Conservation (phyloP, 192 early-diverging fungal genomes). For the Pilobolus umbonatus region DNA sequence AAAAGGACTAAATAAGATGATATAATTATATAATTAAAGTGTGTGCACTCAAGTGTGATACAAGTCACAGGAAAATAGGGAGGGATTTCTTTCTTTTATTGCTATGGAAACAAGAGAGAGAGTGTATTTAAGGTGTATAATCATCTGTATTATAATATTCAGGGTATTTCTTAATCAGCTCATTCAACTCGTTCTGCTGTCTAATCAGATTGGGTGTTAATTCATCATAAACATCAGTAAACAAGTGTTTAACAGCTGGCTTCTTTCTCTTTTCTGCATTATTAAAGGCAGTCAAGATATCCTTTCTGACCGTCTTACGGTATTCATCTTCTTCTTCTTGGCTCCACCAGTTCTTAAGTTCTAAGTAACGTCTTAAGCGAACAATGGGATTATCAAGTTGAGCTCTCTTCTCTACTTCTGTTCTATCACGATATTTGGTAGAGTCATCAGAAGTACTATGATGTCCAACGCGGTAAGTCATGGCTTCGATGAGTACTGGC, state of each 20-base stretch:
- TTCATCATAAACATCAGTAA: conserved; percentile 92
- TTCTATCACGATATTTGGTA: conserved; percentile 87
- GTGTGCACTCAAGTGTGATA: no score
- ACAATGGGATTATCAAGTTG: conserved; percentile 84
- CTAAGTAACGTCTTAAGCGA: conserved; percentile 88
- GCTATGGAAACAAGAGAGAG: no score
- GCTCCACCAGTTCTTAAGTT: conserved; percentile 79
- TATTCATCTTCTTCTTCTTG: conserved; percentile 64
- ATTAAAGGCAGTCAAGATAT: conserved; percentile 78
- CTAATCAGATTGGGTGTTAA: conserved; percentile 69
- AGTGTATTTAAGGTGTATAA: conserved; percentile 5
- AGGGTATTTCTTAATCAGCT: conserved; percentile 78
- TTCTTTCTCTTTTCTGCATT: conserved; percentile 86
- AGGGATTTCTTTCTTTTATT: background rate
- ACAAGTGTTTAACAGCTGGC: conserved; percentile 77
- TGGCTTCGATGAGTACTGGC: conserved; percentile 93
- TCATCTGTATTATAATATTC: conserved; percentile 60
- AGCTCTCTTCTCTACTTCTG: conserved; percentile 88
- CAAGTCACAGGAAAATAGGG: no score
- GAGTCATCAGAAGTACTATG: conserved; percentile 99
- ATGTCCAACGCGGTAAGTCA: conserved; percentile 97
- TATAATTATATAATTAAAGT: no score
- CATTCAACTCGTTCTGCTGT: conserved; percentile 76
- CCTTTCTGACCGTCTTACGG: conserved; percentile 57
- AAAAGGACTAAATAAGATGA: background rate